Evolutionary conservation across 441 rosid genomes (phyloP), one percentile per base, ranked within the genome.

Genomic region (Croton setiger): DNA sequence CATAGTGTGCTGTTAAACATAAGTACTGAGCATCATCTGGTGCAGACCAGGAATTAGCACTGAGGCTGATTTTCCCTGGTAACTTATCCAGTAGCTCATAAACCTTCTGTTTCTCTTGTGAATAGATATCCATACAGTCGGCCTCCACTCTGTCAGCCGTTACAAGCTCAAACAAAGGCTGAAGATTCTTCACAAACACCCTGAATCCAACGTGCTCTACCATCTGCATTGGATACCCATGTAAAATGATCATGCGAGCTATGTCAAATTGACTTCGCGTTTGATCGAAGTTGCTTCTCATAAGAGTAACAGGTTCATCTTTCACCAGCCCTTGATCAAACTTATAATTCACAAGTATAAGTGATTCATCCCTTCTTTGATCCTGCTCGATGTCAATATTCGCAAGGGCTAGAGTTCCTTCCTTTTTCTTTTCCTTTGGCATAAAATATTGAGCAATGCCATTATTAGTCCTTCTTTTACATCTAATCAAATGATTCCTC

Each of bases 141-240:
- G 74, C 78, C 81, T 91, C 96, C 65, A 89, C 72, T 12, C 79
- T 74, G 62, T 72, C 75, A 71, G 80, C 74, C 20, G 89, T 86
- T 58, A 81, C 76, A 77, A 85, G 75, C 72, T 93, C 95, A 56
- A 93, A 93, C 74, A 89, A 67, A 0, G 98, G 98, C 80, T 91
- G 98, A 27, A 93, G 89, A 77, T 93, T 91, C 81, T 83, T 88
- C 70, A 91, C 92, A 81, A 93, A 93, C n/a, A 81, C 81, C 75
- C 86, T 88, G 82, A 93, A 91, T 11, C 98, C 98, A 37, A 86
- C 88, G 73, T 93, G 93, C 64, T 89, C 96, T 81, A 84, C 95
- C 91, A 93, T 88, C 41, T 84, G 70, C 52, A 93, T 57, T 1
- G 98, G 95, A 75, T 91, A 91, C 53, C 86, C 86, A 66, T 93